Evolutionary conservation across 1,139 yeast genomes (phyloP), one percentile per base, ranked within the genome.

Genomic region (Lipomyces yarrowii): DNA sequence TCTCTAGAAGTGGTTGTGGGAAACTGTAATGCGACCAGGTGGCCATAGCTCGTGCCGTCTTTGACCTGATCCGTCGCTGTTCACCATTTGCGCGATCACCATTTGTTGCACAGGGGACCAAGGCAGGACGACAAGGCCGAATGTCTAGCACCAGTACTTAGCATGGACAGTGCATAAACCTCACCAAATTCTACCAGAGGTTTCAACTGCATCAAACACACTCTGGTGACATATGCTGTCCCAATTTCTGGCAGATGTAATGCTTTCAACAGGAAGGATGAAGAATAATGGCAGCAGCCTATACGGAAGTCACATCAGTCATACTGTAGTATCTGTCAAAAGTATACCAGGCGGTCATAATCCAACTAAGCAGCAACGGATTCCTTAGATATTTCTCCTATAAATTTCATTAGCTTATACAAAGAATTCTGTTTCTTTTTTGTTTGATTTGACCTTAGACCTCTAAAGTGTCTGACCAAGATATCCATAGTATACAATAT

Each of bases 141-240:
- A n/a, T n/a, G n/a, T n/a, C n/a, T n/a, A n/a, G n/a, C n/a, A n/a
- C n/a, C n/a, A n/a, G n/a, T n/a, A n/a, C n/a, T n/a, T n/a, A n/a
- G n/a, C n/a, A n/a, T n/a, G n/a, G n/a, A n/a, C n/a, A n/a, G n/a
- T n/a, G n/a, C n/a, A n/a, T n/a, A n/a, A n/a, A n/a, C n/a, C n/a
- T n/a, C n/a, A n/a, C n/a, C n/a, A n/a, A n/a, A n/a, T n/a, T n/a
- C n/a, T n/a, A n/a, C n/a, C n/a, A n/a, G n/a, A n/a, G n/a, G n/a
- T n/a, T n/a, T n/a, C n/a, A n/a, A n/a, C n/a, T n/a, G n/a, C n/a
- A n/a, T n/a, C n/a, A n/a, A n/a, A n/a, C n/a, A n/a, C n/a, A n/a
- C n/a, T n/a, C n/a, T n/a, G 52, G 23, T 46, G 52, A 46, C 6
- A 46, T 21, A 46, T 46, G 52, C 52, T 46, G 52, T 46, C 52